Evolutionary conservation across 2,329 filamentous ascomycete genomes (phyloP), one percentile per base, ranked within the genome.

Genomic region (Niveomyces coronatus): DNA sequence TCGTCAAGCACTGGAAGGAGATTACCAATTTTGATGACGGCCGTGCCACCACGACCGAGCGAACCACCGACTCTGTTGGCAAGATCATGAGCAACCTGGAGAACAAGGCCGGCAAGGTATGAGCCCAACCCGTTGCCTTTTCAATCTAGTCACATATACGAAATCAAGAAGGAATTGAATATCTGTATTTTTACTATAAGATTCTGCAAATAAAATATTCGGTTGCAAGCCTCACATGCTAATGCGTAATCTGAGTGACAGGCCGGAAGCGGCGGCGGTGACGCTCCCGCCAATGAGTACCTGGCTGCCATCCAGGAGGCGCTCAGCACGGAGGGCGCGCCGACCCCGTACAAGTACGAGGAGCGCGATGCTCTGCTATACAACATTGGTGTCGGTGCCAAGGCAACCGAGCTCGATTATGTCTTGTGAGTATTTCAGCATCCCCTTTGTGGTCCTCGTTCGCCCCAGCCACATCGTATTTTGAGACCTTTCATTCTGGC

Each of bases 331-430:
- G 74, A 87, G 58, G 70, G 82, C 26, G 56, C 58, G 29, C 82
- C 83, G 37, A 85, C 84, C 39, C 75, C 83, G 52, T 96, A 85
- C 65, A 72, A 70, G 45, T 96, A 87, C 55, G 78, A 81, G 47
- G 88, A 96, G 55, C 80, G 79, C 51, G 91, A 98, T 58, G 71
- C 82, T 35, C 91, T 94, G 52, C 81, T 98, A 34, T 98, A 98
- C 74, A 96, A 95, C 65, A 72, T 98, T 29, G 89, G 89, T 43
- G 63, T 98, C 44, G 91, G 91, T 41, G 88, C 89, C 47, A 95
- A 94, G 71, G 79, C 84, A 49, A 86, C 76, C 20, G 86, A 98
- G 45, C 74, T 98, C 27, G 76, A 80, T 46, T 80, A 93, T 50
- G 81, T 95, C 45, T 98, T 85, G 66, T 71, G 57, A 53, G 65